Percentiles rank a stretch among this genome's conserved stretches.
phyloP scores from a whole-genome alignment of 371 early-diverging fungal species.

The Gilbertella persicaria region DNA sequence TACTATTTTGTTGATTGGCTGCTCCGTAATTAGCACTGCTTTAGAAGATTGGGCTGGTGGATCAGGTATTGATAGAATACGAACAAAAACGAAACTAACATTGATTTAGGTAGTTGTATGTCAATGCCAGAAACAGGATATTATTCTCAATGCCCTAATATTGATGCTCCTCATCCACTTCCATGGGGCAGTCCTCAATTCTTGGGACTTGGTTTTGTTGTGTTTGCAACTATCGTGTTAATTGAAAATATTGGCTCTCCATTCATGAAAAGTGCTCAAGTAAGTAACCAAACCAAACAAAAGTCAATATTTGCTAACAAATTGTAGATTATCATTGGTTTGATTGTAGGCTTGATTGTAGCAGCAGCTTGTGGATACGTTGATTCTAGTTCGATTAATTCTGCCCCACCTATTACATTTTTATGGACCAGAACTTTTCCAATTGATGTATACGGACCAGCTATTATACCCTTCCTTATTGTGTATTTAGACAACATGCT shows the following conservation, averaged over 20 bases:
- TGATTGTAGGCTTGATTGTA: slow-evolving; percentile 63
- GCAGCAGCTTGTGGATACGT: slow-evolving; percentile 64
- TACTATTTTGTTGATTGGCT: slow-evolving; percentile 62
- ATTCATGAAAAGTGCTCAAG: slow-evolving; percentile 65
- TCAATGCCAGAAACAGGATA: slow-evolving; percentile 52
- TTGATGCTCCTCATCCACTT: slow-evolving; percentile 57
- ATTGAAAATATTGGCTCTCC: slow-evolving; percentile 68
- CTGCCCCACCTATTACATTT: slow-evolving; percentile 62
- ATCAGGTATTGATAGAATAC: slow-evolving; percentile 22
- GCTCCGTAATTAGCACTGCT: slow-evolving; percentile 54
- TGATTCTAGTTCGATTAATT: slow-evolving; percentile 41
- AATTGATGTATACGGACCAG: slow-evolving; percentile 63
- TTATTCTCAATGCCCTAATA: slow-evolving; percentile 56
- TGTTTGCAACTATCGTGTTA: slow-evolving; percentile 59
- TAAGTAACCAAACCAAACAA: not conserved
- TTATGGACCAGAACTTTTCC: slow-evolving; percentile 62
- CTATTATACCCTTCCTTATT: slow-evolving; percentile 64
- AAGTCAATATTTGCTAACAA: too few relatives aligned
- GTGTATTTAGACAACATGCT: slow-evolving; percentile 58
- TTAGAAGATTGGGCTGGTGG: slow-evolving; percentile 65
- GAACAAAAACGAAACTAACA: not conserved
- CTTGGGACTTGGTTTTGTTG: slow-evolving; percentile 64
- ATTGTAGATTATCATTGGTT: slow-evolving; percentile 56
- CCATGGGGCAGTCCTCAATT: slow-evolving; percentile 66
- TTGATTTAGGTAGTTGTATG: slow-evolving; percentile 25